Base-by-base conservation (phyloP, 352 stramenopile genomes). In the Blastocystis sp. region DNA sequence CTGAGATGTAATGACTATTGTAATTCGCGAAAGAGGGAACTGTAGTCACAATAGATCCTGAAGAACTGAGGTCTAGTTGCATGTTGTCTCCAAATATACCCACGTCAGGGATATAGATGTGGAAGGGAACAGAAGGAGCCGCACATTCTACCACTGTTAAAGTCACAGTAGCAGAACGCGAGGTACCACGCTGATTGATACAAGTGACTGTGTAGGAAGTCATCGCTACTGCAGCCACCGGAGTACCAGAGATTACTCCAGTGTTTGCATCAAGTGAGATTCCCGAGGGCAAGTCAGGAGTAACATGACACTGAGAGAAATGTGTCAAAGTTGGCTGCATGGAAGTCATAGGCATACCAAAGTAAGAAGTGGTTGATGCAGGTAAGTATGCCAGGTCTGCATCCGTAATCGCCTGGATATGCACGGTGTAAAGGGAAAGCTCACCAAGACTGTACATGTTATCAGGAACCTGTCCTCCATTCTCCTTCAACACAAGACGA, bases 231-330 rank as follows among this genome's bases (percentile, higher is more conserved):
- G 58, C 40, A 37, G 35, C 58, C 42, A 89, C 57, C 7, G 78
- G 78, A 30, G 58, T 78, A n/a, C 78, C 78, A 1, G 42, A 60
- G 54, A 89, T 89, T 30, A 89, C 30, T 17, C 78, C 78, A 19
- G 60, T 76, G 54, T 37, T 58, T 22, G 24, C 53, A 30, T 89
- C 78, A 35, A 89, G 54, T 33, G 42, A 68, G 11, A 89, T n/a
- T 7, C 78, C 78, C 22, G 51, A 40, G 22, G 78, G 78, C 7
- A 89, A 51, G 15, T 30, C 35, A 42, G 78, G 78, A 17, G 22
- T 66, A 0, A 44, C 48, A 24, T 3, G 53, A 57, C 48, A 84
- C 42, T 84, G 30, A 9, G 17, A 42, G 78, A 89, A 89, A 35
- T 40, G 17, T 22, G 58, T 2, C 40, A n/a, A 13, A 1, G 56